Evolutionary conservation across 257 asterid species (phyloP).

Genomic region (Osmanthus fragrans): DNA sequence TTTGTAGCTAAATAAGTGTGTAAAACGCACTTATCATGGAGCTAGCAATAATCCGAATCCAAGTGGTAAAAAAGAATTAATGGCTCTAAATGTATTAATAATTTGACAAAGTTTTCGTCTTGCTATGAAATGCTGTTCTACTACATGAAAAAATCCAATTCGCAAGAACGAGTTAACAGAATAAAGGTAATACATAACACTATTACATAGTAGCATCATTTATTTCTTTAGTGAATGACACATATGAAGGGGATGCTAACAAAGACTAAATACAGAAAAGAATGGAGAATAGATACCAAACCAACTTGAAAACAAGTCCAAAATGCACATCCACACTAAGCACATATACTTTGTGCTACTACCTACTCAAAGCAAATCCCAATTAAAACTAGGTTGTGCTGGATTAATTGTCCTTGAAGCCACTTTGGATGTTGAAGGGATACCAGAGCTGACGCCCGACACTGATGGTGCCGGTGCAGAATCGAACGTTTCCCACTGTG

Average conservation of each 20-base stretch:
- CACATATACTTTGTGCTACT: slow-evolving; percentile 3
- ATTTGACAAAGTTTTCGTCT: too few relatives aligned
- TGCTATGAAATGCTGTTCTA: too few relatives aligned
- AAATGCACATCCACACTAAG: neutral
- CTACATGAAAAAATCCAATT: too few relatives aligned
- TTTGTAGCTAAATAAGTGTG: too few relatives aligned
- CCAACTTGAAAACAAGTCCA: slow-evolving; percentile 1
- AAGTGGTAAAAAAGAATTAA: too few relatives aligned
- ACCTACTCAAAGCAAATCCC: slow-evolving; percentile 69
- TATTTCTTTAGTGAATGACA: neutral
- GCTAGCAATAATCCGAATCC: too few relatives aligned
- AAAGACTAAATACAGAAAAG: slow-evolving; percentile 66
- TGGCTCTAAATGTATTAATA: too few relatives aligned
- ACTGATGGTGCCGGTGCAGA: slow-evolving; percentile 17
- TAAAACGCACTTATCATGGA: too few relatives aligned
- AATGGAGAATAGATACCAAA: slow-evolving; percentile 49
- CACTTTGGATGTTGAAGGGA: slow-evolving; percentile 20
- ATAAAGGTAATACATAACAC: neutral
- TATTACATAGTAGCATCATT: neutral
- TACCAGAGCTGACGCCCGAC: neutral
- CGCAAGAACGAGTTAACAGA: neutral
- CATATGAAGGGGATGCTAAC: slow-evolving; percentile 31
- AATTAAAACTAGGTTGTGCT: slow-evolving; percentile 57
- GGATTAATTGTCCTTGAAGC: slow-evolving; percentile 24
- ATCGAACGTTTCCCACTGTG: slow-evolving; percentile 94